Evolutionary conservation across 2,329 filamentous ascomycete genomes (phyloP), one percentile per base, ranked within the genome.

Genomic region (Penicillium corylophilum): DNA sequence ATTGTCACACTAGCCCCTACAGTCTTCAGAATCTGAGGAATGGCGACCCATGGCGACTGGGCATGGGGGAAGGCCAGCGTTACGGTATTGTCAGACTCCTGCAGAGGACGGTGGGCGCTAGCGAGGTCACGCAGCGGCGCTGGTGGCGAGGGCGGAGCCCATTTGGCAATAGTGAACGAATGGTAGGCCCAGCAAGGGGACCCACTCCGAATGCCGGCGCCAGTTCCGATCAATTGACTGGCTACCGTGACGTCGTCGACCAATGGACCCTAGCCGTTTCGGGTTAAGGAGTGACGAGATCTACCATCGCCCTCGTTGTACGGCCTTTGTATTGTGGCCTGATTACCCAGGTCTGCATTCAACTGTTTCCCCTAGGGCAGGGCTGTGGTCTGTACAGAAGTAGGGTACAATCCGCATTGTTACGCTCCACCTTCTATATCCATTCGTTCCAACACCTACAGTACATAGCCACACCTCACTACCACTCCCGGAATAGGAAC

Each of bases 221-320:
- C 35, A 13, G 16, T 20, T 38, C 16, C 18, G 15, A 38, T 4
- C 35, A 20, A 5, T 38, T 40, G 23, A 47, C 44, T 56, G 48
- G 50, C 39, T 56, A 44, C 53, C 53, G 56, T 62, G 60, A 62
- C 60, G 60, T 61, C 57, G 57, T 47, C 39, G 53, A 61, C 50
- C 47, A 51, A 47, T 48, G 39, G 22, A 41, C 12, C 7, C 48
- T 54, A 51, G 26, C 13, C 54, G 24, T 24, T 48, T 28, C 0
- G 15, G 55, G 3, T 13, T 35, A 51, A 40, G 22, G 48, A 50
- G 35, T 46, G 42, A 28, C 46, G 36, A 44, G 50, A 53, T 53
- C 50, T 10, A 18, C 35, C 31, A 5, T 35, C 5, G 26, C 10
- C 29, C 20, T 18, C 44, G 15, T 12, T 23, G 39, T 16, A 41